A percentile compares a stretch with the other conserved stretches of the same genome.
Conservation (phyloP, 768 basidiomycete genomes). For the Multifurca ochricompacta region DNA sequence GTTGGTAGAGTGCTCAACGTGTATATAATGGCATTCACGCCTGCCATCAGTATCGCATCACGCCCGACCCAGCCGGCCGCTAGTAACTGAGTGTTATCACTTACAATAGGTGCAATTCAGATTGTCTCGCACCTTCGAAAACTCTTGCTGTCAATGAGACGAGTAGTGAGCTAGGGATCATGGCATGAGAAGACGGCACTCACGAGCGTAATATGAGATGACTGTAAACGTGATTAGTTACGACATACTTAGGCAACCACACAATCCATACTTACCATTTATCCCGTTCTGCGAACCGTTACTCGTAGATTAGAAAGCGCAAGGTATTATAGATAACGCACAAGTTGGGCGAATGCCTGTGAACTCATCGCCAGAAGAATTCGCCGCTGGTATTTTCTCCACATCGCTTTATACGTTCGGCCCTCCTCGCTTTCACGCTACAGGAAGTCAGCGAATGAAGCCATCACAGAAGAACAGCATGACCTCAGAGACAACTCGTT, state of each 20-base stretch:
- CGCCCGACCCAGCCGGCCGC: conserved; percentile 95
- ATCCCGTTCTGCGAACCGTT: conserved; percentile 69
- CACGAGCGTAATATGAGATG: conserved; percentile 91
- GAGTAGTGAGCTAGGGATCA: conserved; percentile 7
- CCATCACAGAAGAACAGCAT: conserved; percentile 16
- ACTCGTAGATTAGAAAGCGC: neutral
- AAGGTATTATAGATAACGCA: conserved; percentile 32
- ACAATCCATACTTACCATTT: conserved; percentile 51
- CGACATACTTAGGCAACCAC: neutral
- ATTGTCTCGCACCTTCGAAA: conserved; percentile 74
- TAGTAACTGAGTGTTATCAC: conserved; percentile 28
- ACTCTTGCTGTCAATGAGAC: conserved; percentile 53
- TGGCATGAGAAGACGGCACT: conserved; percentile 27
- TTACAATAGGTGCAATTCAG: neutral
- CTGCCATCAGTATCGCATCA: conserved; percentile 92
- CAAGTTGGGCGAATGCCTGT: conserved; percentile 91
- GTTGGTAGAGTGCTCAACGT: conserved; percentile 74
- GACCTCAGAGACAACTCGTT: conserved; percentile 64
- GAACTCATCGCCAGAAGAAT: conserved; percentile 93
- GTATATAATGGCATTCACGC: conserved; percentile 83
- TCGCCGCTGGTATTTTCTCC: conserved; percentile 78
- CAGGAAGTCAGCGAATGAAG: neutral
- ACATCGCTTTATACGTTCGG: conserved; percentile 74
- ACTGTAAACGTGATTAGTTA: conserved; percentile 37
- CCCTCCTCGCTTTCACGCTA: conserved; percentile 72